These are phyloP conservation scores for Populus ilicifolia DNA, from an alignment of 345 rosid species.

Conservation along the genomic window DNA sequence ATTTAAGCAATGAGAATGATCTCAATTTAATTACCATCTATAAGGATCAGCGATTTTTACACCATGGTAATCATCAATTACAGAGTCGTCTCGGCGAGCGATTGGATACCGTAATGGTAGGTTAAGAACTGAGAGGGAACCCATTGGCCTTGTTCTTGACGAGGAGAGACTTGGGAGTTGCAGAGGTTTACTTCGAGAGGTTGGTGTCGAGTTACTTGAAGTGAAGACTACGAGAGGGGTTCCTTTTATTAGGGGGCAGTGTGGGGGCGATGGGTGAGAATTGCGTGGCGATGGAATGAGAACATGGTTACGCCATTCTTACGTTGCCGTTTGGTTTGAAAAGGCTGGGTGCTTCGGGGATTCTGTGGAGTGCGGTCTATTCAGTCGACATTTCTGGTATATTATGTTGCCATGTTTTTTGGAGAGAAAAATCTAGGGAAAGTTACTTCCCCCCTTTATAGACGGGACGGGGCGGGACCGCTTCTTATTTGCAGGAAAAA, in stretches of 20 bases:
- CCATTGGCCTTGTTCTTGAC: slow-evolving; percentile 41
- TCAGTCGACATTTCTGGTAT: background rate
- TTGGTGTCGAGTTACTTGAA: background rate
- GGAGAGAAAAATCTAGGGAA: background rate
- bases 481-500: too few species aligned
- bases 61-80: slow-evolving; percentile 75
- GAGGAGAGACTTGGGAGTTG: background rate
- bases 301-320: slow-evolving; percentile 12
- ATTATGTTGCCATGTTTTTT: background rate
- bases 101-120: slow-evolving; percentile 47
- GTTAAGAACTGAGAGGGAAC: slow-evolving; percentile 45
- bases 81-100: slow-evolving; percentile 66
- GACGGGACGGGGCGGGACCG: too few species aligned
- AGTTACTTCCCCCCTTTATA: too few species aligned
- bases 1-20: background rate
- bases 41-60: slow-evolving; percentile 72
- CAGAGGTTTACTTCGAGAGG: background rate
- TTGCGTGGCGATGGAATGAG: slow-evolving; percentile 12
- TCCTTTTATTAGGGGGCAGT: background rate
- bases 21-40: slow-evolving; percentile 49
- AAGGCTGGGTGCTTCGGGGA: background rate
- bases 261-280: background rate
- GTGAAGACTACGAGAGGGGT: background rate
- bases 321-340: too few species aligned
- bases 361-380: background rate